Conservation (phyloP, 305 asterid species). For the Striga hermonthica region DNA sequence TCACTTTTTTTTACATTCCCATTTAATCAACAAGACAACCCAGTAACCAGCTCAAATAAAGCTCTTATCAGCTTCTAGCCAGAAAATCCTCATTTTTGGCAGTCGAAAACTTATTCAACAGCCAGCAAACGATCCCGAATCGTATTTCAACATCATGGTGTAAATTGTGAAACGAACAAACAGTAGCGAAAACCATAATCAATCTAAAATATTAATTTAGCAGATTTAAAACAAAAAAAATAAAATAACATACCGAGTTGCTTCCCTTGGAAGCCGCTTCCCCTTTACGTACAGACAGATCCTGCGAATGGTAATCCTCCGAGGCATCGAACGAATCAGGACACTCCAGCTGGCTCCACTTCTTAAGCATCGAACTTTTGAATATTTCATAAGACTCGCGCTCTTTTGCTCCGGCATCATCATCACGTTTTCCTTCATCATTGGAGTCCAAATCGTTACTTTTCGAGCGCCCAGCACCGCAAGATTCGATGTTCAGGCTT, state of each 20-base stretch:
- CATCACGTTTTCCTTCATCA: constrained; percentile 48
- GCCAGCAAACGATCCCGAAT: no score
- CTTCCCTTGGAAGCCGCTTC: constrained; percentile 57
- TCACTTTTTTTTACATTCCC: constrained; percentile 1
- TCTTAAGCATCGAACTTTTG: constrained; percentile 50
- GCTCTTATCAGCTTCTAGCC: neutral
- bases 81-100: no score
- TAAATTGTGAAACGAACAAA: no score
- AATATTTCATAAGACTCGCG: constrained; percentile 49
- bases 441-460: constrained; percentile 49
- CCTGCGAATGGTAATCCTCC: constrained; percentile 84
- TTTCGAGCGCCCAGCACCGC: constrained; percentile 50
- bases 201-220: no score
- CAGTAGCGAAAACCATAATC: no score
- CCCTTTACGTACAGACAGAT: constrained; percentile 62
- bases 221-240: no score
- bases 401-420: constrained; percentile 39
- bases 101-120: no score
- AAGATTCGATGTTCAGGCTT: constrained; percentile 73
- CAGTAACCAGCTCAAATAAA: neutral
- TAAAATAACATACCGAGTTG: constrained; percentile 44
- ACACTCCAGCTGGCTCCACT: constrained; percentile 78
- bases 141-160: no score
- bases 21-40: neutral
- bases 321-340: constrained; percentile 74